phyloP scores from a whole-genome alignment of 2,329 filamentous ascomycete genomes.

The Mycosphaerella sp. region DNA sequence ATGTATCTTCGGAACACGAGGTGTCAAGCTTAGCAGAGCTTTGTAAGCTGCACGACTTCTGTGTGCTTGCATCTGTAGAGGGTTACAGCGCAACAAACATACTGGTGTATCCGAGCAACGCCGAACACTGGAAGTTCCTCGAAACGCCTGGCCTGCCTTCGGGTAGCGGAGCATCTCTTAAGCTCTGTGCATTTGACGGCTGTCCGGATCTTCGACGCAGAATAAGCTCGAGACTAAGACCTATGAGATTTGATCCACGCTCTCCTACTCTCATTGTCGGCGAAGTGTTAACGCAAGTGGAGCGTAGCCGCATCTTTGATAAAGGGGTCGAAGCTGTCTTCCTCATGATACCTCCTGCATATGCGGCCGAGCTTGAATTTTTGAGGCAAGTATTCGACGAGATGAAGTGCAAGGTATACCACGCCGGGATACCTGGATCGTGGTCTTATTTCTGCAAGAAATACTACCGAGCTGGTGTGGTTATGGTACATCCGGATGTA shows the following conservation, averaged over 20 bases:
- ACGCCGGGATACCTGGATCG: constrained; percentile 20
- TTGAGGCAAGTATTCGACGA: constrained; percentile 20
- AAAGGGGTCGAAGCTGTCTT: constrained; percentile 20
- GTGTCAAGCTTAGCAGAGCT: constrained; percentile 19
- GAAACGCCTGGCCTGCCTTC: constrained; percentile 6
- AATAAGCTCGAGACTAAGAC: neutral
- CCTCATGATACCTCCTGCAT: constrained; percentile 25
- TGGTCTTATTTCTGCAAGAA: constrained; percentile 28
- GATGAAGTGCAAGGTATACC: constrained; percentile 24
- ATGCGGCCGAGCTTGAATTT: constrained; percentile 21
- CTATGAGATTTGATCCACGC: neutral
- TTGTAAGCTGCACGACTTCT: constrained; percentile 21
- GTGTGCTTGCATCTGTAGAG: constrained; percentile 17
- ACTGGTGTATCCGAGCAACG: constrained; percentile 26
- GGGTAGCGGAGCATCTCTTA: constrained; percentile 8
- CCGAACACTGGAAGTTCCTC: constrained; percentile 28
- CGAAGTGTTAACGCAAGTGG: constrained; percentile 10
- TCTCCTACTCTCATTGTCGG: neutral
- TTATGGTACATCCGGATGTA: constrained; percentile 33
- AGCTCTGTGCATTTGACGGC: constrained; percentile 14
- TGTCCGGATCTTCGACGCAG: constrained; percentile 1
- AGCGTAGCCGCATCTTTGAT: constrained; percentile 7
- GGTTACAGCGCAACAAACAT: constrained; percentile 14
- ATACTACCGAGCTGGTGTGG: constrained; percentile 9
- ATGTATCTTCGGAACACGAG: constrained; percentile 1